Base-by-base conservation (phyloP, 306 rosid species). In the Spatholobus suberectus region DNA sequence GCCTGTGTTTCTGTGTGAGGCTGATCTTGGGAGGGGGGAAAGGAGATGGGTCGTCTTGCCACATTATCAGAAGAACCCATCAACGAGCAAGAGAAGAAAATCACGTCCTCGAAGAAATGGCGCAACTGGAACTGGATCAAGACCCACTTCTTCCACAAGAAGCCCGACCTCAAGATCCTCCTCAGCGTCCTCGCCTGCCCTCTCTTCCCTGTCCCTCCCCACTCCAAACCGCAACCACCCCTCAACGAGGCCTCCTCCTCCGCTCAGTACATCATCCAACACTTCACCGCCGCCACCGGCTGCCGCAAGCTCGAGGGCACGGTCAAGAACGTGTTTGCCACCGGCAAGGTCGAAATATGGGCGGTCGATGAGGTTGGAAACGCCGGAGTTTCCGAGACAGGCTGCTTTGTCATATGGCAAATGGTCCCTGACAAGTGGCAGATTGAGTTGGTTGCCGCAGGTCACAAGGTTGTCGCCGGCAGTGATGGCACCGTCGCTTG, bases 351-450 rank as follows among this genome's bases (percentile, higher is more conserved):
- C 84, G 83, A 66, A 13, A 94, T 94, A 97, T 89, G 86, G 11
- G 85, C 85, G 89, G 89, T 77, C 61, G 91, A 91, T 70, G 95
- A 90, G 58, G 67, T 79, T 43, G 86, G 86, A 4, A 78, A 77
- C 20, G 82, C 87, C 52, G 81, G 77, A 4, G 79, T 87, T 3
- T 82, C 87, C 0, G 85, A 91, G 38, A 92, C 81, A 73, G 98
- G 98, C 51, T 92, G 97, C 77, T 94, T 94, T 77, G 98, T 94
- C 40, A 86, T 94, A 89, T 94, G 98, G 98, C 93, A 94, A 78
- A 94, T 94, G 98, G 77, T 70, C 20, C 98, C 98, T 9, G 77
- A 94, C 6, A 92, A 86, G 86, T 94, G 98, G 98, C 89, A 89
- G 17, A 87, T 94, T 73, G 97, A 94, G 89, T 86, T 94, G 17